Evolutionary conservation across 352 stramenopile genomes (phyloP).

Genomic region (Phytophthora litchii): DNA sequence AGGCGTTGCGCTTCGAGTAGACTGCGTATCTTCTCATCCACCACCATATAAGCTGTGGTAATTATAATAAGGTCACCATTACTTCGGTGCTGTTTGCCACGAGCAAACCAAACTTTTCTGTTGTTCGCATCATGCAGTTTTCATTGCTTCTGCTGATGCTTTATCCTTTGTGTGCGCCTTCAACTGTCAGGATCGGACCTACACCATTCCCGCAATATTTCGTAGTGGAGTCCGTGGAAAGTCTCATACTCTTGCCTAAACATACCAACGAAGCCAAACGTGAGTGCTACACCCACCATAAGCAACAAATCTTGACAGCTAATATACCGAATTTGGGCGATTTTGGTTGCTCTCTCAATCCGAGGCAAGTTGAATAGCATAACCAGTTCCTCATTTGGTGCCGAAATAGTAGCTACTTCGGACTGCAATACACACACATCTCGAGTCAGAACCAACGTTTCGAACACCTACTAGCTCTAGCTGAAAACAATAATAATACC

Average conservation of each 20-base stretch:
- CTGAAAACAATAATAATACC: conserved; percentile 15
- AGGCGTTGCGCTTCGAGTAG: conserved; percentile 56
- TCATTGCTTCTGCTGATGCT: conserved; percentile 1
- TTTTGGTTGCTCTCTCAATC: conserved; percentile 37
- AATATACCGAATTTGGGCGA: conserved; percentile 40
- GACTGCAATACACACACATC: conserved; percentile 9
- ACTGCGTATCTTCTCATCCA: conserved; percentile 2
- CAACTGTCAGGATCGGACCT: conserved; percentile 29
- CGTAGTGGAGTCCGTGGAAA: conserved; percentile 55
- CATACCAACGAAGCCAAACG: conserved; percentile 4
- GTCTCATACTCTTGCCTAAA: conserved; percentile 49
- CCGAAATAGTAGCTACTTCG: background rate
- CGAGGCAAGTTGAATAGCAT: conserved; percentile 29
- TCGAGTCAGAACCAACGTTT: conserved; percentile 12
- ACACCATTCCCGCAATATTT: conserved; percentile 56
- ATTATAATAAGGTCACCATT: conserved; percentile 4
- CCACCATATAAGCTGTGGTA: conserved; percentile 13
- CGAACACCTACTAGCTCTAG: background rate
- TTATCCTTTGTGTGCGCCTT: conserved; percentile 2
- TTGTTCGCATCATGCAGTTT: background rate
- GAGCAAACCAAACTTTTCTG: conserved; percentile 8
- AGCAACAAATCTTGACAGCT: background rate
- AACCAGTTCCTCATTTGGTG: conserved; percentile 9
- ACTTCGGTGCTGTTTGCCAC: background rate
- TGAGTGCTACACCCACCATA: background rate